Evolutionary conservation across 176 grass and related monocot genomes (phyloP).

Genomic region (Oryza glumipatula): DNA sequence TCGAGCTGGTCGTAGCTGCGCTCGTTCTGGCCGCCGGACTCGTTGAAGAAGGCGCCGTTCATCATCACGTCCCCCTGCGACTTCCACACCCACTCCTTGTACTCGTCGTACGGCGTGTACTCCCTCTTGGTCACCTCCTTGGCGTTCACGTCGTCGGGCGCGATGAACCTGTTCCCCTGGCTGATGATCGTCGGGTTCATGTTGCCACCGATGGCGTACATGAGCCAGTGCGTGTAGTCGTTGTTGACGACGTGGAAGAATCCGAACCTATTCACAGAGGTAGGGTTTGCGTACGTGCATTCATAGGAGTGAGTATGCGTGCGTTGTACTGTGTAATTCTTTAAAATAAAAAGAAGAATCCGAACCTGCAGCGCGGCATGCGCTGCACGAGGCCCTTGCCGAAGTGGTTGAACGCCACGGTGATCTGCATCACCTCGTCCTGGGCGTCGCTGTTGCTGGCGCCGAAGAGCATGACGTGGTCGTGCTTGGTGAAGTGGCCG

Average conservation of each 20-base stretch:
- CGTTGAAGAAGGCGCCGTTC: constrained; percentile 82
- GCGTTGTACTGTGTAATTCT: too few relatives aligned
- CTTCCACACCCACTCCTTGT: constrained; percentile 83
- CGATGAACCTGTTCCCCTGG: constrained; percentile 81
- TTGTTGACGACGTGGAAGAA: constrained; percentile 95
- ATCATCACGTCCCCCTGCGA: constrained; percentile 67
- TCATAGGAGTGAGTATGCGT: too few relatives aligned
- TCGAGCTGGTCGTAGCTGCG: constrained; percentile 33
- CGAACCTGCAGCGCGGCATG: constrained; percentile 67
- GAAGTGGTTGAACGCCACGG: constrained; percentile 84
- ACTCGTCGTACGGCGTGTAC: constrained; percentile 52
- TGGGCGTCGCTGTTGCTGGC: constrained; percentile 41
- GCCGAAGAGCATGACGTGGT: constrained; percentile 68
- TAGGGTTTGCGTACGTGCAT: too few relatives aligned
- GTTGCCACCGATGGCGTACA: constrained; percentile 90
- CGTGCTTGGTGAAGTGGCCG: constrained; percentile 66
- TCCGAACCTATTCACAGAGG: constrained; percentile 27
- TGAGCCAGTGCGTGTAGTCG: constrained; percentile 87
- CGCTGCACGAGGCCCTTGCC: constrained; percentile 83
- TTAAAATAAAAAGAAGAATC: constrained; percentile 42
- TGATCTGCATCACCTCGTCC: constrained; percentile 72
- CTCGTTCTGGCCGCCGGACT: constrained; percentile 53
- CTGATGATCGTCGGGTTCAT: constrained; percentile 81
- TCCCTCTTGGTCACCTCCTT: constrained; percentile 89
- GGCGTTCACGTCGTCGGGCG: constrained; percentile 28